Base-by-base conservation (phyloP, 1,139 yeast species). In the Sporopachydermia cereana region DNA sequence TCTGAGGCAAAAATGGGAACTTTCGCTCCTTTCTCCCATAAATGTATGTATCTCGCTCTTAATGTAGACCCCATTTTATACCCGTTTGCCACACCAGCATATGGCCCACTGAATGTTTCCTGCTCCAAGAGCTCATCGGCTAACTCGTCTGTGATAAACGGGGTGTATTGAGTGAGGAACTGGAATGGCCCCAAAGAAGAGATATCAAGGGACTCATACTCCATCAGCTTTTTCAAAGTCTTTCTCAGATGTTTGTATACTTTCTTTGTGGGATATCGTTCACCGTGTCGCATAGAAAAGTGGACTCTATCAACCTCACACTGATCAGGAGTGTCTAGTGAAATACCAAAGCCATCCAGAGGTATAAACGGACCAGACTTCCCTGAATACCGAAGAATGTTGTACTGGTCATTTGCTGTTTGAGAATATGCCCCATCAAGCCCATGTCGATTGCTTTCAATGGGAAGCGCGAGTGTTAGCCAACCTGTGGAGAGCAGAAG, bases 261-360 rank as follows among this genome's bases (percentile, higher is more conserved):
- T 30, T 41, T 41, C 36, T 20, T 41, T 18, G 43, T 20, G 9
- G 80, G 82, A 53, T 64, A 78, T 54, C 84, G 62, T 54, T 77
- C 83, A 9, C 83, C 84, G 52, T 78, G 84, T 58, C 84, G 68
- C 46, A 72, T 68, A 45, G 74, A 57, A 45, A 75, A 60, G 51
- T 75, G 79, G 12, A 76, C 78, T 54, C 75, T 81, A 47, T 73
- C 74, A 42, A 76, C 59, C n/a, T 62, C 57, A 53, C 79, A 72
- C 44, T 64, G 63, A 5, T 55, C 61, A 5, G 82, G 80, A 1
- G 51, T 46, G 12, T 53, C 58, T 2, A 52, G 50, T 14, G 55
- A 50, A 24, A 66, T 55, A 1, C 69, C 71, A 47, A 53, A 63
- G 3, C 67, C 68, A 14, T 58, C 55, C 24, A 56, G 58, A 22